phyloP scores from a whole-genome alignment of 2,329 filamentous ascomycete species.

The Tolypocladium tropicale region DNA sequence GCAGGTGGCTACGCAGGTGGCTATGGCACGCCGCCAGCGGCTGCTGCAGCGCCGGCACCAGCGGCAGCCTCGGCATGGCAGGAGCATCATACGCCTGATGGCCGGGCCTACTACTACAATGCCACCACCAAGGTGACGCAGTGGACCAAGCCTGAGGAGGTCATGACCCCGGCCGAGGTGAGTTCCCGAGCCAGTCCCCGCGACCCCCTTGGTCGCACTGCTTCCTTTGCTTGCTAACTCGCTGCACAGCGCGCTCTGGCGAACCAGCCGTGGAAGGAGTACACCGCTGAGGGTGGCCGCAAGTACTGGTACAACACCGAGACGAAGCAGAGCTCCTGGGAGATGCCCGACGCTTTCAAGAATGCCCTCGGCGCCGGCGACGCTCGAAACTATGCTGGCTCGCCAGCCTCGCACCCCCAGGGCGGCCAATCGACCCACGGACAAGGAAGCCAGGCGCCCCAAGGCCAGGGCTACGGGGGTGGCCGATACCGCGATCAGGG shows the following conservation, averaged over 20 bases:
- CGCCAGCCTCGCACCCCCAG: neutral
- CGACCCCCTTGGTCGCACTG: neutral
- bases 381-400: neutral
- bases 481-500: constrained; percentile 28
- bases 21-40: constrained; percentile 35
- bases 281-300: constrained; percentile 73
- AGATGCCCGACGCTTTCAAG: constrained; percentile 79
- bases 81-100: constrained; percentile 71
- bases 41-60: constrained; percentile 32
- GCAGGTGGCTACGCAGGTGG: constrained; percentile 35
- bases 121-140: constrained; percentile 73
- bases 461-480: constrained; percentile 22
- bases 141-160: constrained; percentile 88
- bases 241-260: constrained; percentile 60
- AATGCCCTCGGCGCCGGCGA: constrained; percentile 54
- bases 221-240: neutral
- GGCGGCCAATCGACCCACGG: constrained; percentile 22
- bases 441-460: constrained; percentile 19
- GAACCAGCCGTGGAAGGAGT: constrained; percentile 86
- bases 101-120: constrained; percentile 88
- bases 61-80: constrained; percentile 54
- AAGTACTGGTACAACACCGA: constrained; percentile 96
- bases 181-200: constrained; percentile 6
- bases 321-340: constrained; percentile 88
- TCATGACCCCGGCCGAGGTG: constrained; percentile 79